Evolutionary conservation across 2,329 filamentous ascomycete genomes (phyloP).

Genomic region (Dothistroma septosporum): DNA sequence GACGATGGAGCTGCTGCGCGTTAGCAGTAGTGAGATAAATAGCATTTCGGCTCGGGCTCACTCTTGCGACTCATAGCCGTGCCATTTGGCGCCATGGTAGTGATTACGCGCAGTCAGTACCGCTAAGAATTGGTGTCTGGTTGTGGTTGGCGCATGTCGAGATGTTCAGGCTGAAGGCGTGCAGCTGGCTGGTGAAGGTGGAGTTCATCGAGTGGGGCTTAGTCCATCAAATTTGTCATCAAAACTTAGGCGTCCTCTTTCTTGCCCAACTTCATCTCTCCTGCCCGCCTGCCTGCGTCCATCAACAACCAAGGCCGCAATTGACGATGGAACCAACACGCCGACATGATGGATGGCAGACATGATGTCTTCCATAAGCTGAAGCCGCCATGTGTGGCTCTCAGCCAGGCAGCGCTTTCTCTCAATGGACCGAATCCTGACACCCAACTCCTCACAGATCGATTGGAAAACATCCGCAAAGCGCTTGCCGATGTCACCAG

Average conservation of each 20-base stretch:
- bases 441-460: constrained; percentile 47
- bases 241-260: not conserved
- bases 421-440: constrained; percentile 42
- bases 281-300: not conserved
- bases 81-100: constrained; percentile 33
- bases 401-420: constrained; percentile 52
- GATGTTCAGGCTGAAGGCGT: not conserved
- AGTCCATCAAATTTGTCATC: not conserved
- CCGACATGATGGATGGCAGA: constrained; percentile 29
- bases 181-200: not conserved
- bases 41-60: constrained; percentile 17
- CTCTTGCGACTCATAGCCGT: constrained; percentile 30
- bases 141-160: not conserved
- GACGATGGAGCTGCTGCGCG: constrained; percentile 3
- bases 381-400: constrained; percentile 55
- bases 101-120: not conserved
- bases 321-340: constrained; percentile 1
- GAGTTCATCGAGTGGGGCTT: not conserved
- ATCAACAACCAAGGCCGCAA: not conserved
- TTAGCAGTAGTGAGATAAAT: not conserved
- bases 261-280: not conserved
- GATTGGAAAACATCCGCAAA: constrained; percentile 45
- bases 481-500: constrained; percentile 35
- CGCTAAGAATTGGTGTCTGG: not conserved
- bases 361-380: constrained; percentile 48